phyloP scores from a whole-genome alignment of 257 asterid genomes.

The Jacaranda copaia region DNA sequence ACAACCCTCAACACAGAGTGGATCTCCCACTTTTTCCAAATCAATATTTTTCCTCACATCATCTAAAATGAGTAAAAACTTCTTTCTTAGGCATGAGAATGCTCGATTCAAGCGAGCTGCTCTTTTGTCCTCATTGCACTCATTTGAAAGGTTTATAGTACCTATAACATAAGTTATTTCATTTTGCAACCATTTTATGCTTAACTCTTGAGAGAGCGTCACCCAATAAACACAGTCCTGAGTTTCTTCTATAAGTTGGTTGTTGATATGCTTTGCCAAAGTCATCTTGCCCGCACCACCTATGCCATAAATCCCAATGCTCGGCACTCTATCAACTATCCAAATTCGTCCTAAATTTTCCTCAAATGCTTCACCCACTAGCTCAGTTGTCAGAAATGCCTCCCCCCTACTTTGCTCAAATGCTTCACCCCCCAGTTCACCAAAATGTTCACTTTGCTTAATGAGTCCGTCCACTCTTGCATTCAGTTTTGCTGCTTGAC shows the following conservation, averaged over 20 bases:
- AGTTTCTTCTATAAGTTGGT: background rate
- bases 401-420: background rate
- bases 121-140: slow-evolving; percentile 26
- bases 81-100: background rate
- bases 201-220: background rate
- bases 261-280: background rate
- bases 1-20: background rate
- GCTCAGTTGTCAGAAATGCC: slow-evolving; percentile 9
- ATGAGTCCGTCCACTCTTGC: background rate
- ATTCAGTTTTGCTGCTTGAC: background rate
- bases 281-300: too few relatives aligned
- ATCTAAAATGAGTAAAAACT: background rate
- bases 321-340: background rate
- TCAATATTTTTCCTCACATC: slow-evolving; percentile 7
- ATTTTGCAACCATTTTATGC: background rate
- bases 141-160: background rate
- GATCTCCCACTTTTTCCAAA: slow-evolving; percentile 8
- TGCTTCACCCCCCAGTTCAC: background rate
- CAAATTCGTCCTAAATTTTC: too few relatives aligned
- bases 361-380: too few relatives aligned
- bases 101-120: background rate
- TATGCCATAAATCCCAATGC: too few relatives aligned
- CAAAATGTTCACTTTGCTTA: background rate
- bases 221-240: background rate
- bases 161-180: background rate